Percentiles rank a stretch among this genome's conserved stretches.
phyloP scores from a whole-genome alignment of 345 rosid genomes.

The Eutrema japonicum region DNA sequence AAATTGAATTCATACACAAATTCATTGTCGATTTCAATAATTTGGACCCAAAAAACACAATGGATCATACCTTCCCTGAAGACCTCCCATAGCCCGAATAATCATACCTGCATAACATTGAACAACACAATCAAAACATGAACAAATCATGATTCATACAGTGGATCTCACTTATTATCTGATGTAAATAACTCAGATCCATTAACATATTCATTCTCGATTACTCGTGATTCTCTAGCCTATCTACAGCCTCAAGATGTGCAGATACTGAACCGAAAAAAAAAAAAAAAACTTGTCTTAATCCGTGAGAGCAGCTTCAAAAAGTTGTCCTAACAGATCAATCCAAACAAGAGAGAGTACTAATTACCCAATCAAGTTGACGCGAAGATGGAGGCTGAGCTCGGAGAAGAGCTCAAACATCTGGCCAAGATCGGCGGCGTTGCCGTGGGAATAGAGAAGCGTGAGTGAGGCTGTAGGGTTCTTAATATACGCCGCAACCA shows the following conservation, averaged over 20 bases:
- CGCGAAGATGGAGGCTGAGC: conserved; percentile 76
- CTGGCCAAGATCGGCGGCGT: conserved; percentile 97
- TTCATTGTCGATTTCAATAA: too few relatives aligned
- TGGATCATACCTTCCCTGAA: conserved; percentile 69
- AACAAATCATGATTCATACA: conserved; percentile 5
- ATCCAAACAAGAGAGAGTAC: background rate
- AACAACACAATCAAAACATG: background rate
- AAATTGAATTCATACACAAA: background rate
- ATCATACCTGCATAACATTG: conserved; percentile 67
- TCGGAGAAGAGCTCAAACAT: conserved; percentile 78
- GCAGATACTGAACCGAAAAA: background rate
- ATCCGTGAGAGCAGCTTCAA: background rate
- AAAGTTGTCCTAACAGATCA: background rate
- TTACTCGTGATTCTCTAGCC: background rate
- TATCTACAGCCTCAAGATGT: background rate
- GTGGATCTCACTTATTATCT: background rate
- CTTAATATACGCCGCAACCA: conserved; percentile 78
- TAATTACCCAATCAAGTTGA: conserved; percentile 82
- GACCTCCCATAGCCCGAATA: conserved; percentile 94
- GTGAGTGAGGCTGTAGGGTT: conserved; percentile 82
- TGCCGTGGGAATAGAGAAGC: conserved; percentile 83
- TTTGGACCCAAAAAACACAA: background rate
- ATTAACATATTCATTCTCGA: background rate
- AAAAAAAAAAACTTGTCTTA: background rate
- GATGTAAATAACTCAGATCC: conserved; percentile 4